Conservation (phyloP, 176 grass and related monocot genomes). For the Carex parvula region DNA sequence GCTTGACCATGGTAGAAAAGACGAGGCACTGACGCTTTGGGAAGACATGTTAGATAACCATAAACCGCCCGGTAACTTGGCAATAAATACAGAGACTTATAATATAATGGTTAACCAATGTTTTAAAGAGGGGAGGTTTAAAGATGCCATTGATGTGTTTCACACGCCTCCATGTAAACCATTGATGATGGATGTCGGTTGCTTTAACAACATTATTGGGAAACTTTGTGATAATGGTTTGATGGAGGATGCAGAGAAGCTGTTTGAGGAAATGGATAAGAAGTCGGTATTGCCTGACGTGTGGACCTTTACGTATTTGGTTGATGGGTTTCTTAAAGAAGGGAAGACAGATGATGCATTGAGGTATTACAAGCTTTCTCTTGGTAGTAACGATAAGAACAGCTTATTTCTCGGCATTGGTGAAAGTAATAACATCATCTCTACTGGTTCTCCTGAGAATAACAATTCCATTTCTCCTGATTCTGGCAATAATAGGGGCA, state of each 20-base stretch:
- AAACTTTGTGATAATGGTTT: slow-evolving; percentile 50
- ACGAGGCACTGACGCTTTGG: slow-evolving; percentile 43
- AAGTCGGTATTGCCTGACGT: slow-evolving; percentile 51
- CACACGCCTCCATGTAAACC: slow-evolving; percentile 41
- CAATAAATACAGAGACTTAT: slow-evolving; percentile 50
- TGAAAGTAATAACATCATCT: background rate
- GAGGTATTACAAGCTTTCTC: slow-evolving; percentile 34
- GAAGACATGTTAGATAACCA: slow-evolving; percentile 54
- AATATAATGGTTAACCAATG: slow-evolving; percentile 64
- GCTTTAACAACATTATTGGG: slow-evolving; percentile 63
- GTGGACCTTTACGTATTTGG: slow-evolving; percentile 40
- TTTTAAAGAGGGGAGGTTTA: slow-evolving; percentile 53
- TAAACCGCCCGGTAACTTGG: slow-evolving; percentile 43
- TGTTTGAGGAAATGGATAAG: slow-evolving; percentile 49
- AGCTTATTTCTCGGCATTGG: slow-evolving; percentile 24
- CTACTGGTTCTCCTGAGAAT: background rate
- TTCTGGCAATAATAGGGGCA: background rate
- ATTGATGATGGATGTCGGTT: slow-evolving; percentile 49
- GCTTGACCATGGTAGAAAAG: slow-evolving; percentile 38
- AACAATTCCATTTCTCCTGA: background rate
- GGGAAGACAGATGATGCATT: slow-evolving; percentile 36
- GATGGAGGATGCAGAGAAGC: slow-evolving; percentile 46
- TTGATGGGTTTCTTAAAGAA: slow-evolving; percentile 50
- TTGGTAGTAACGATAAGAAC: slow-evolving; percentile 33
- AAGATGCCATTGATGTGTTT: slow-evolving; percentile 46